Evolutionary conservation across 495 filamentous ascomycete genomes (phyloP).

Genomic region (Hyaloscypha bicolor): DNA sequence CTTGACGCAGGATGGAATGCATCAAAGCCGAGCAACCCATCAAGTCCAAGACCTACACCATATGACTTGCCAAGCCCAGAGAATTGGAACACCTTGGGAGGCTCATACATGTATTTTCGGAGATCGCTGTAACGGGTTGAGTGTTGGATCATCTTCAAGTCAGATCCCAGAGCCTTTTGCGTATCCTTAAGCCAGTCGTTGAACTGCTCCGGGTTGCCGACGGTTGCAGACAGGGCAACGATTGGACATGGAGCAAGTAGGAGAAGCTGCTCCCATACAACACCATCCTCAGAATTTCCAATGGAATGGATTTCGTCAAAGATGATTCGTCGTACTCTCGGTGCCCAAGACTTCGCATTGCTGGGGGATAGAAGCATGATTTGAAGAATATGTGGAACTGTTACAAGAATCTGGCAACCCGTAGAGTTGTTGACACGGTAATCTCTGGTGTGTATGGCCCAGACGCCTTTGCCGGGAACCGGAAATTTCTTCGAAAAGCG

Average conservation of each 20-base stretch:
- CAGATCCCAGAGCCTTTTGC: slow-evolving; percentile 55
- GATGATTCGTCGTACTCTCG: slow-evolving; percentile 69
- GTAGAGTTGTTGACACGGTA: slow-evolving; percentile 69
- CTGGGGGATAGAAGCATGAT: slow-evolving; percentile 73
- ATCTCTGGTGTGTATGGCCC: slow-evolving; percentile 79
- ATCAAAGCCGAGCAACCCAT: slow-evolving; percentile 49
- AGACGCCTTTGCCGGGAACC: slow-evolving; percentile 64
- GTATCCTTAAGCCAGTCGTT: slow-evolving; percentile 64
- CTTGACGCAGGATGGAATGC: slow-evolving; percentile 70
- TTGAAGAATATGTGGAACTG: slow-evolving; percentile 76
- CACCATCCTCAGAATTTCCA: slow-evolving; percentile 73
- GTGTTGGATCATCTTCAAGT: slow-evolving; percentile 68
- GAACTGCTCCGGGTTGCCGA: slow-evolving; percentile 75
- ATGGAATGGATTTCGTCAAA: slow-evolving; percentile 87
- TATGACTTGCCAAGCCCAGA: slow-evolving; percentile 51
- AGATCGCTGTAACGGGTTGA: slow-evolving; percentile 71
- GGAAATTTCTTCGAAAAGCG: slow-evolving; percentile 65
- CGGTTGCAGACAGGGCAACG: slow-evolving; percentile 78
- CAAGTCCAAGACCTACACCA: slow-evolving; percentile 49
- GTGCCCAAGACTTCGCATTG: slow-evolving; percentile 69
- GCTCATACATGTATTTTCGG: slow-evolving; percentile 65
- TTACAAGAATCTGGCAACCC: slow-evolving; percentile 74
- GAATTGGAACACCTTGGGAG: slow-evolving; percentile 56
- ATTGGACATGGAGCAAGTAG: slow-evolving; percentile 76
- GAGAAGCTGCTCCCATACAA: slow-evolving; percentile 81